These are phyloP conservation scores for Chlorophyllum brunneum DNA, from an alignment of 768 basidiomycete genomes.

Conservation along the genomic window DNA sequence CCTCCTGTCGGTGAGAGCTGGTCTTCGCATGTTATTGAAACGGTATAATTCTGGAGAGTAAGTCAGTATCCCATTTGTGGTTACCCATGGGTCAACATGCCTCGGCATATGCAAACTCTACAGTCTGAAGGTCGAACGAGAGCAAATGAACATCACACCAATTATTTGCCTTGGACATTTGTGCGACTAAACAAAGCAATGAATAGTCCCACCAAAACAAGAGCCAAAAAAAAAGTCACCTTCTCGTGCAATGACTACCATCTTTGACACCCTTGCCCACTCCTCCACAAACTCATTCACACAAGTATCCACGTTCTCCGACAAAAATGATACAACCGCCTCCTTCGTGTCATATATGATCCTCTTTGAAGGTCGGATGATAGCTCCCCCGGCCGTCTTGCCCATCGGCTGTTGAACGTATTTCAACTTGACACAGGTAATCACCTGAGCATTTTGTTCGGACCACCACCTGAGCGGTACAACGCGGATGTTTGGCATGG, in stretches of 20 bases:
- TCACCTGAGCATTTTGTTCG: conserved; percentile 64
- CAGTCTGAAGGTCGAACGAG: conserved; percentile 88
- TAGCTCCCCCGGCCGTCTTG: conserved; percentile 56
- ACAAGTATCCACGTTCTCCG: conserved; percentile 82
- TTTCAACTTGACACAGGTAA: conserved; percentile 88
- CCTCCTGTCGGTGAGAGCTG: conserved; percentile 66
- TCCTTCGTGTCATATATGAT: conserved; percentile 89
- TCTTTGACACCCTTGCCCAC: conserved; percentile 90
- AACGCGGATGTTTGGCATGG: conserved; percentile 88
- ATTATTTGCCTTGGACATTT: conserved; percentile 69
- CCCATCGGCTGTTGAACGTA: conserved; percentile 86
- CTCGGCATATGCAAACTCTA: conserved; percentile 79
- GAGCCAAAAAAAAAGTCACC: conserved; percentile 37
- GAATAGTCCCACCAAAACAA: neutral
- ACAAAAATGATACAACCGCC: conserved; percentile 85
- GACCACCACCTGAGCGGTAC: conserved; percentile 93
- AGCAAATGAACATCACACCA: conserved; percentile 80
- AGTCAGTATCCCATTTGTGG: neutral
- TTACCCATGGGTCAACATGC: conserved; percentile 32
- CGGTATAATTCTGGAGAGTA: conserved; percentile 58
- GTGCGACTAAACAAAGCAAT: conserved; percentile 53
- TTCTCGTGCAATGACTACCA: conserved; percentile 90
- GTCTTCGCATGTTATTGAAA: conserved; percentile 76
- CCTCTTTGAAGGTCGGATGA: conserved; percentile 81
- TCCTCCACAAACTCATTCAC: conserved; percentile 90